These are phyloP conservation scores for Rossbeevera mucosa DNA, from an alignment of 768 basidiomycete genomes.

Conservation along the genomic window DNA sequence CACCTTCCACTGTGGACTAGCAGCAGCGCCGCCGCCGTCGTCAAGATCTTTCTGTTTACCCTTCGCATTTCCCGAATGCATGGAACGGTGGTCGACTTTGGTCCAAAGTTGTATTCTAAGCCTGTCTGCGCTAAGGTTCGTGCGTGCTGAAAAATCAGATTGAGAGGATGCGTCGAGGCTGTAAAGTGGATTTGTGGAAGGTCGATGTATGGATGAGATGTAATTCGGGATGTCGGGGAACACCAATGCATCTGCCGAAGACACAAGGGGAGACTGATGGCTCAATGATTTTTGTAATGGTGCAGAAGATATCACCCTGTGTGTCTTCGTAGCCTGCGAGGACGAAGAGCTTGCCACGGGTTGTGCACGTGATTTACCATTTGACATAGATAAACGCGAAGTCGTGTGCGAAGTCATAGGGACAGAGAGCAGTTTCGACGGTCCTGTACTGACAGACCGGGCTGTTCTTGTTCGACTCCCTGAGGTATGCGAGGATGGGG, in stretches of 20 bases:
- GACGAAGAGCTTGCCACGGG: constrained; percentile 19
- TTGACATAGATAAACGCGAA: constrained; percentile 11
- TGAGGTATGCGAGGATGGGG: no score
- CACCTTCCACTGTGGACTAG: constrained; percentile 49
- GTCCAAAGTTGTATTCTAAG: constrained; percentile 61
- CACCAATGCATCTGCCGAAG: constrained; percentile 9
- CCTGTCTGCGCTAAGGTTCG: constrained; percentile 47
- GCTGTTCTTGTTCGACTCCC: constrained; percentile 7
- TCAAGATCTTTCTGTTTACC: constrained; percentile 44
- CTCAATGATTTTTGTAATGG: constrained; percentile 23
- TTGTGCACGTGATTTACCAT: constrained; percentile 14
- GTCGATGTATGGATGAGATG: constrained; percentile 72
- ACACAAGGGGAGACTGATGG: constrained; percentile 22
- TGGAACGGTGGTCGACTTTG: constrained; percentile 28
- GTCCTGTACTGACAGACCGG: constrained; percentile 15
- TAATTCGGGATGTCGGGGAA: constrained; percentile 50
- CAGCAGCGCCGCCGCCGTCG: constrained; percentile 2
- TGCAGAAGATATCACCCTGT: constrained; percentile 21
- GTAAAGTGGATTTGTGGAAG: constrained; percentile 83
- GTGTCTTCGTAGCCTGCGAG: constrained; percentile 16
- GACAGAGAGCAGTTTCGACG: constrained; percentile 13
- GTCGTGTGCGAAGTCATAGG: constrained; percentile 4
- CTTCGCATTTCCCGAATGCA: constrained; percentile 27
- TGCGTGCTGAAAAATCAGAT: constrained; percentile 51
- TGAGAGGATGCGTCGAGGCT: constrained; percentile 48